Conservation (phyloP, 2,329 filamentous ascomycete species). For the Penicillium sp. region DNA sequence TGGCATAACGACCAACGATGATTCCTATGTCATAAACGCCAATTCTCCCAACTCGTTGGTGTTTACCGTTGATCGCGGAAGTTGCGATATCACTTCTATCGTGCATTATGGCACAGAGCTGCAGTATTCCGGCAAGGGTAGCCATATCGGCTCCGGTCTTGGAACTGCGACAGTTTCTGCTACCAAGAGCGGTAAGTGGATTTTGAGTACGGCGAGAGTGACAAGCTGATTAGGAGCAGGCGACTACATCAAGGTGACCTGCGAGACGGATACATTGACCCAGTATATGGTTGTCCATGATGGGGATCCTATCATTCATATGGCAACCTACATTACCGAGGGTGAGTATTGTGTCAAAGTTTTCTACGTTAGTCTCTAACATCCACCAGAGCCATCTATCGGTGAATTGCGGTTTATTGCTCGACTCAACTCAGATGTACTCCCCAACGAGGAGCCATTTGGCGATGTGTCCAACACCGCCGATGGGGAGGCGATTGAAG, state of each 20-base stretch:
- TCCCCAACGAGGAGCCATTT: slow-evolving; percentile 48
- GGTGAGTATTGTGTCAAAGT: slow-evolving; percentile 17
- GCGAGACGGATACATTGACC: slow-evolving; percentile 50
- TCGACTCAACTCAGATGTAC: slow-evolving; percentile 46
- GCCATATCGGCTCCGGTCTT: slow-evolving; percentile 53
- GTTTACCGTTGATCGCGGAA: too few species aligned
- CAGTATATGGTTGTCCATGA: slow-evolving; percentile 56
- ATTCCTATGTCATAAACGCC: too few species aligned
- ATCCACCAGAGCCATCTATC: slow-evolving; percentile 46
- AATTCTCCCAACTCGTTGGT: too few species aligned
- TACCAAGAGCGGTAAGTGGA: slow-evolving; percentile 30
- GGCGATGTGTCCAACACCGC: slow-evolving; percentile 49
- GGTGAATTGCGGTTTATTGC: slow-evolving; percentile 59
- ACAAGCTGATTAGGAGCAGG: slow-evolving; percentile 12
- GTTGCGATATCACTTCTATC: too few species aligned
- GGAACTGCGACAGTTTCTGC: slow-evolving; percentile 51
- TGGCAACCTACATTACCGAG: slow-evolving; percentile 54
- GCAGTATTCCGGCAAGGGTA: too few species aligned
- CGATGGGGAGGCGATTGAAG: slow-evolving; percentile 49
- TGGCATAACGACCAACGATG: too few species aligned
- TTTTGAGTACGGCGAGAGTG: too few species aligned
- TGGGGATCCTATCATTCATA: slow-evolving; percentile 53
- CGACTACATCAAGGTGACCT: slow-evolving; percentile 54
- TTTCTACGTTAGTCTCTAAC: too few species aligned
- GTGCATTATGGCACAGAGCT: too few species aligned